phyloP scores from a whole-genome alignment of 2,329 filamentous ascomycete genomes.

The Aureobasidium sp. region DNA sequence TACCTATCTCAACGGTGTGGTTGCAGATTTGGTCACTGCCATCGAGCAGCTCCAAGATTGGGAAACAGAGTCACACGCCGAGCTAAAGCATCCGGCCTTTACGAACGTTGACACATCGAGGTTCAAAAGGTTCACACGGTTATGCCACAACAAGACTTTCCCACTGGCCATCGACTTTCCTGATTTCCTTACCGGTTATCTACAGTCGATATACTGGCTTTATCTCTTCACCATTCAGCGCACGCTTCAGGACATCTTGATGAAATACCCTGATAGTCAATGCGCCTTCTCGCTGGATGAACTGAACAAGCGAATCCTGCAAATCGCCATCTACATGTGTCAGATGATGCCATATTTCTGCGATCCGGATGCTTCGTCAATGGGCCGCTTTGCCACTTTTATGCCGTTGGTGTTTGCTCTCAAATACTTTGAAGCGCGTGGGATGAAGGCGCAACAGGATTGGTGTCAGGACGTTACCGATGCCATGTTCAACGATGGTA shows the following conservation, averaged over 20 bases:
- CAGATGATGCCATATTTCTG: constrained; percentile 13
- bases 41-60: neutral
- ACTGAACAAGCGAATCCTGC: constrained; percentile 54
- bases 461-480: constrained; percentile 8
- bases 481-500: constrained; percentile 3
- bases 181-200: constrained; percentile 24
- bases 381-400: constrained; percentile 8
- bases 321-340: constrained; percentile 4
- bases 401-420: constrained; percentile 9
- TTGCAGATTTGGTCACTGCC: neutral
- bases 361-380: constrained; percentile 1
- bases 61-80: neutral
- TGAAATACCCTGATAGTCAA: neutral
- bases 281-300: neutral
- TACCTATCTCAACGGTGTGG: neutral
- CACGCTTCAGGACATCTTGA: neutral
- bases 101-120: neutral
- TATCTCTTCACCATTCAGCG: constrained; percentile 22
- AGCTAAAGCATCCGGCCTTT: neutral
- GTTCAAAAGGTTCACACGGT: constrained; percentile 1
- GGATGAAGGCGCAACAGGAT: neutral
- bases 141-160: constrained; percentile 22
- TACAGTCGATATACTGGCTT: constrained; percentile 26
- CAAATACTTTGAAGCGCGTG: neutral
- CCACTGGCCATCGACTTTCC: constrained; percentile 22